A percentile compares a stretch with the other conserved stretches of the same genome.
These are phyloP conservation scores for Podospora bellae-mahoneyi DNA, from an alignment of 495 filamentous ascomycete genomes.

Conservation along the genomic window DNA sequence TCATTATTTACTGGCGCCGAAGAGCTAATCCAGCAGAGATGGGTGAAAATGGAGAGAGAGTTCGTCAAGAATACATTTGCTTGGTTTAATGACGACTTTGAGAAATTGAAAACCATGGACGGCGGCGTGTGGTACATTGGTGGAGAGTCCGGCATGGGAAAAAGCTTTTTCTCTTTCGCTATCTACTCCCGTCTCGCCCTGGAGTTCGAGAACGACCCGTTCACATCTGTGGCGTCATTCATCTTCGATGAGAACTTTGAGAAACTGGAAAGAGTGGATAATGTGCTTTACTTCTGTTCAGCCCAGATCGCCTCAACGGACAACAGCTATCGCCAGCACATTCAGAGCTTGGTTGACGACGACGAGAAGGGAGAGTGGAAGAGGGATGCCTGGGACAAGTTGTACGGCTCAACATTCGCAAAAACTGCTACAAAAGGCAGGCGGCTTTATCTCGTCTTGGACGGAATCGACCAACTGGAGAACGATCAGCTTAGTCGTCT, in stretches of 20 bases:
- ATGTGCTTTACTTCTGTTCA: constrained; percentile 10
- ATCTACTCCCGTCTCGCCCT: constrained; percentile 3
- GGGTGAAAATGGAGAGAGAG: constrained; percentile 9
- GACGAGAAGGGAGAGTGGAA: not conserved
- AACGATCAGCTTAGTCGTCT: not conserved
- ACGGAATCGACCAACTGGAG: constrained; percentile 8
- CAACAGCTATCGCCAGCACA: constrained; percentile 8
- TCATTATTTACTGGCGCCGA: constrained; percentile 8
- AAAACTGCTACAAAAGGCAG: not conserved
- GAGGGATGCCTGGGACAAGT: not conserved
- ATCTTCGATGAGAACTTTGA: constrained; percentile 9
- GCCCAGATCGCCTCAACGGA: constrained; percentile 5
- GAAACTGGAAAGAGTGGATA: not conserved
- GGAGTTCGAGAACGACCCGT: constrained; percentile 1
- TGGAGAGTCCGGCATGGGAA: constrained; percentile 5
- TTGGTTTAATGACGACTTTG: not conserved
- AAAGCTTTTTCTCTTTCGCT: constrained; percentile 8
- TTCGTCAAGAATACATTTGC: constrained; percentile 4
- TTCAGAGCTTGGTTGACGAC: constrained; percentile 6
- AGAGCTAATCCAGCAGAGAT: not conserved
- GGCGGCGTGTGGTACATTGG: not conserved
- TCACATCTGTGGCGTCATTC: constrained; percentile 5
- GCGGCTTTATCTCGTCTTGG: not conserved
- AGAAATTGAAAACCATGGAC: constrained; percentile 9
- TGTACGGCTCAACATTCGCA: not conserved